Evolutionary conservation across 345 rosid species (phyloP).

Genomic region (Eutrema heterophyllum): DNA sequence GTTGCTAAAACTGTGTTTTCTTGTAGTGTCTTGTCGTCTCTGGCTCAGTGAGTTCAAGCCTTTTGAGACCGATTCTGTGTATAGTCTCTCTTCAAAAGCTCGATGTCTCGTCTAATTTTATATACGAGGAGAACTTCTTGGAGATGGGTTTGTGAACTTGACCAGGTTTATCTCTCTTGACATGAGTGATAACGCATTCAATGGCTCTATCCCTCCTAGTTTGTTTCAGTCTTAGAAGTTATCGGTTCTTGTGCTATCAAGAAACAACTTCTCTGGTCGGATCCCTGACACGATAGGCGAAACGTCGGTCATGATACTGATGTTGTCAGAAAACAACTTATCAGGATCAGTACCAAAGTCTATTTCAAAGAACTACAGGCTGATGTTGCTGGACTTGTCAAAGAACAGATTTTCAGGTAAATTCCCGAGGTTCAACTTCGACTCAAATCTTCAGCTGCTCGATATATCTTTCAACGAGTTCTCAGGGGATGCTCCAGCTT

Average conservation of each 20-base stretch:
- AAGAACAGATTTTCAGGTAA: slow-evolving; percentile 32
- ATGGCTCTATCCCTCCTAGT: slow-evolving; percentile 32
- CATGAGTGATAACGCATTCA: slow-evolving; percentile 23
- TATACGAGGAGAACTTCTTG: slow-evolving; percentile 29
- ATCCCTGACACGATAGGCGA: slow-evolving; percentile 40
- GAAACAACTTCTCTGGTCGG: slow-evolving; percentile 41
- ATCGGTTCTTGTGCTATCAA: slow-evolving; percentile 31
- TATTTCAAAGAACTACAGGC: slow-evolving; percentile 10
- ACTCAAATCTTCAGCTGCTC: background rate
- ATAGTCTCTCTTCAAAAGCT: slow-evolving; percentile 3
- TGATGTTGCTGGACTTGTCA: slow-evolving; percentile 28
- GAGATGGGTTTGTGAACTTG: slow-evolving; percentile 33
- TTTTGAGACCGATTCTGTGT: slow-evolving; percentile 12
- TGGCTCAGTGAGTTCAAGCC: slow-evolving; percentile 13
- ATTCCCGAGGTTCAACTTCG: slow-evolving; percentile 20
- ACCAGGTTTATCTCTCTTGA: slow-evolving; percentile 30
- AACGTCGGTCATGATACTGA: background rate
- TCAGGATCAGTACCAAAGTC: slow-evolving; percentile 34
- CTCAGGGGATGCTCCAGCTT: slow-evolving; percentile 27
- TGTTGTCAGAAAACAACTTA: slow-evolving; percentile 31
- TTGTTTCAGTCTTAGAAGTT: slow-evolving; percentile 31
- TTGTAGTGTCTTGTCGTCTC: background rate
- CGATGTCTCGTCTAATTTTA: slow-evolving; percentile 1
- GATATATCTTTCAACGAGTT: slow-evolving; percentile 29
- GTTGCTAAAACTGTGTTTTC: slow-evolving; percentile 4